These are phyloP conservation scores for Polychytrium aggregatum DNA, from an alignment of 192 early-diverging fungal species.

Conservation along the genomic window DNA sequence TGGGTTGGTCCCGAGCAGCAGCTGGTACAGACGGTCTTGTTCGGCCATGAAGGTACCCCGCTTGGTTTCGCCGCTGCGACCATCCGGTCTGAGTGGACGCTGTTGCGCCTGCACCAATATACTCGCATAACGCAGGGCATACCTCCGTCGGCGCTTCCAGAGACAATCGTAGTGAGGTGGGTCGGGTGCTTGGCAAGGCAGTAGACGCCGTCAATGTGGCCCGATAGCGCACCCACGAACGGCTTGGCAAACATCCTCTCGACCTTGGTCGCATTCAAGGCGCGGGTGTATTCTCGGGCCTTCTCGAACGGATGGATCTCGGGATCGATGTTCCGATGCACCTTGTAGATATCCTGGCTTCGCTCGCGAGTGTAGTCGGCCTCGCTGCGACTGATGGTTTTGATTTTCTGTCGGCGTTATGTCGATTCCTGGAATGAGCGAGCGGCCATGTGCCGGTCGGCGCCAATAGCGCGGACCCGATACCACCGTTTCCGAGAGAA, in stretches of 20 bases:
- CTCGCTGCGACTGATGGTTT: conserved; percentile 76
- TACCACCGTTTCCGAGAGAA: too few relatives aligned
- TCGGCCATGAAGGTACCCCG: too few relatives aligned
- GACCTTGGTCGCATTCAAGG: conserved; percentile 86
- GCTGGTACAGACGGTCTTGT: too few relatives aligned
- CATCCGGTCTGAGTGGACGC: too few relatives aligned
- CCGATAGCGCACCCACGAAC: conserved; percentile 78
- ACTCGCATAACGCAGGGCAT: not conserved
- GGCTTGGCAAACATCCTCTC: conserved; percentile 96
- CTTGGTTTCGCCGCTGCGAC: too few relatives aligned
- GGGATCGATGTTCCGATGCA: conserved; percentile 82
- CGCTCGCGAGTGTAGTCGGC: conserved; percentile 74
- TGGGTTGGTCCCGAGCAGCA: too few relatives aligned
- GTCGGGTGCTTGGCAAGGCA: conserved; percentile 88
- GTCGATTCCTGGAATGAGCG: too few relatives aligned
- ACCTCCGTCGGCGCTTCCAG: conserved; percentile 91
- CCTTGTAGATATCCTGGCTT: conserved; percentile 72
- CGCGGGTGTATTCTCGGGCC: conserved; percentile 89
- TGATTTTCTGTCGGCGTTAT: conserved; percentile 77
- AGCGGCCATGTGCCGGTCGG: too few relatives aligned
- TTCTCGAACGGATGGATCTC: conserved; percentile 87
- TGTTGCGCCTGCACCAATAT: too few relatives aligned
- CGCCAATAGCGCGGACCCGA: too few relatives aligned
- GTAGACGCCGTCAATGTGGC: conserved; percentile 95
- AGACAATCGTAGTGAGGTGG: conserved; percentile 67